Base-by-base conservation (phyloP, 257 asterid species). In the Paraleonurus japonicus region DNA sequence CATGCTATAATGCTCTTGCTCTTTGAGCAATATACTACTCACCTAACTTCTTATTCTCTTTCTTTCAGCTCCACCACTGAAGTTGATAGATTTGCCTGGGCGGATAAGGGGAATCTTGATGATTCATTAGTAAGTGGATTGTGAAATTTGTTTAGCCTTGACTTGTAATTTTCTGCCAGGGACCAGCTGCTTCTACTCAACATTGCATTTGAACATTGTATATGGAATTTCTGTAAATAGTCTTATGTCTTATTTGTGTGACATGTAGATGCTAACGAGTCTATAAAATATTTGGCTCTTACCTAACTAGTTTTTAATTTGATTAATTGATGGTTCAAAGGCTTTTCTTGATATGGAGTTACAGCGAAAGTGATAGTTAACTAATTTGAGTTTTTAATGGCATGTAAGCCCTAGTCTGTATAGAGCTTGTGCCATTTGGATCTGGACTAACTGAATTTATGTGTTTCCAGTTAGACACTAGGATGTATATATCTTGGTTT, bases 31-130 rank as follows among this genome's bases (percentile, higher is more conserved):
- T 71, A 39, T 69, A 22, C 22, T 8, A 30, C 27, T 73, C 60
- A 65, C 76, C 70, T 69, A 47, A 51, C 73, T 27, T 37, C n/a
- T 57, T 69, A 70, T 48, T 63, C 67, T 61, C 69, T 47, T 64
- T 64, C 65, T 55, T 79, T 66, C 93, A 93, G 98, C 92, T 65
- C 98, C 98, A 73, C 84, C 98, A 1, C 78, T 93, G 83, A 93
- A 90, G 84, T 79, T 93, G 87, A 80, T 90, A 70, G 98, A 93
- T 87, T 81, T 93, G 77, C 97, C 98, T 73, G 98, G 6, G 96
- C 85, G 39, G 97, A 93, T 61, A 93, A 93, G 83, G 94, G 94
- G 70, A 85, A 74, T 71, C 86, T 89, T 23, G 96, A 90, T 69
- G 96, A 92, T 82, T 82, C 96, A 60, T 75, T 92, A 92, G 98